Evolutionary conservation across 2,329 filamentous ascomycete species (phyloP).

Genomic region (Mycosphaerelloides madeirae): DNA sequence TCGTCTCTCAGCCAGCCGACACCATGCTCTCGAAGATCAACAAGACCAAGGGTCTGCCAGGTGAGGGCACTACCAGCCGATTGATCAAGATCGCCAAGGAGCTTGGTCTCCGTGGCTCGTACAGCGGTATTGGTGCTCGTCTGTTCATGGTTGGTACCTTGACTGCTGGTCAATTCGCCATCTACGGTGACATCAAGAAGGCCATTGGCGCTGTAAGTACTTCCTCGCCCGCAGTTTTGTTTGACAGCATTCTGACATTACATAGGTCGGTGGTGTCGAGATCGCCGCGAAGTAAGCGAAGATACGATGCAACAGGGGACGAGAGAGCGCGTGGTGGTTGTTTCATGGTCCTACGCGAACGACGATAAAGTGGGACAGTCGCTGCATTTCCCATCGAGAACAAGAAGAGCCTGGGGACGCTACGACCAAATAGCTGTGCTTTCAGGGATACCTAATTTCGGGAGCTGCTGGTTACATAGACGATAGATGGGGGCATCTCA

Average conservation of each 20-base stretch:
- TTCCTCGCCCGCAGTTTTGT: too few relatives aligned
- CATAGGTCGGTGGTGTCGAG: slow-evolving; percentile 61
- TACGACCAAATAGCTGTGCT: background rate
- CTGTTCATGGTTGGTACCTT: slow-evolving; percentile 70
- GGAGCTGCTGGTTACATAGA: slow-evolving; percentile 7
- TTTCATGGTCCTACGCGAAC: too few relatives aligned
- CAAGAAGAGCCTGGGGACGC: background rate
- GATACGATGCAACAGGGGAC: background rate
- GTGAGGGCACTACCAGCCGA: slow-evolving; percentile 75
- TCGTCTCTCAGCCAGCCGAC: slow-evolving; percentile 85
- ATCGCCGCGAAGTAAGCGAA: slow-evolving; percentile 41
- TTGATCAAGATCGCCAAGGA: slow-evolving; percentile 85
- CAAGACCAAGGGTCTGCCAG: slow-evolving; percentile 83
- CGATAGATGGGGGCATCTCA: slow-evolving; percentile 9
- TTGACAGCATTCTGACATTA: too few relatives aligned
- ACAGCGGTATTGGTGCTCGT: slow-evolving; percentile 75
- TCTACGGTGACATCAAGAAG: slow-evolving; percentile 65
- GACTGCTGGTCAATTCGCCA: slow-evolving; percentile 79
- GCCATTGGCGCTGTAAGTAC: slow-evolving; percentile 54
- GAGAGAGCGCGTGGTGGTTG: background rate
- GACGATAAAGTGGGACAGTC: background rate
- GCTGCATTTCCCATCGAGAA: background rate
- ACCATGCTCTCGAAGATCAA: slow-evolving; percentile 96
- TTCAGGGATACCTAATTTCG: slow-evolving; percentile 5
- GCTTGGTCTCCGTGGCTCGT: slow-evolving; percentile 71